phyloP scores from a whole-genome alignment of 2,329 filamentous ascomycete genomes.

The Penicillium freii region DNA sequence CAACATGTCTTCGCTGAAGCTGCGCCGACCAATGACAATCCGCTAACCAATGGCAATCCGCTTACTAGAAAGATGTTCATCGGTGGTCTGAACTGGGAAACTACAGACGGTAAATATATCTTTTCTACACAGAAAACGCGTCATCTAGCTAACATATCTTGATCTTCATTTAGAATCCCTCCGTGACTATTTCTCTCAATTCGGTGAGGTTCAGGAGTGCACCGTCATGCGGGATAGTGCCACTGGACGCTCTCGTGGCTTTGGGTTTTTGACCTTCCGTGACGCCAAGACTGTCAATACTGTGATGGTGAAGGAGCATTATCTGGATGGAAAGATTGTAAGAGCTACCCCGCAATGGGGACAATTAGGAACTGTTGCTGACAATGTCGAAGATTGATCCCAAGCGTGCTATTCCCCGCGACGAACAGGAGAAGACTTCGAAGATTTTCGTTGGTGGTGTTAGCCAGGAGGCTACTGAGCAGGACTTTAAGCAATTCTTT shows the following conservation, averaged over 20 bases:
- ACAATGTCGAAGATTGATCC: slow-evolving; percentile 75
- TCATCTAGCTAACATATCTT: neutral
- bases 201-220: slow-evolving; percentile 94
- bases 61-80: slow-evolving; percentile 95
- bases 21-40: neutral
- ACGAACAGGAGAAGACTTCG: slow-evolving; percentile 96
- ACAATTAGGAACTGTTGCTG: slow-evolving; percentile 17
- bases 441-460: slow-evolving; percentile 99
- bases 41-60: slow-evolving; percentile 22
- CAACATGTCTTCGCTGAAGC: neutral
- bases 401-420: slow-evolving; percentile 92
- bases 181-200: slow-evolving; percentile 95
- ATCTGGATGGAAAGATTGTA: slow-evolving; percentile 97
- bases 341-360: slow-evolving; percentile 37
- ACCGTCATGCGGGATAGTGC: slow-evolving; percentile 99
- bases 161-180: slow-evolving; percentile 69
- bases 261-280: slow-evolving; percentile 96
- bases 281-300: slow-evolving; percentile 98
- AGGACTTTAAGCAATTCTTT: slow-evolving; percentile 96
- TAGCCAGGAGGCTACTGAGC: slow-evolving; percentile 92
- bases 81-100: slow-evolving; percentile 98
- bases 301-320: slow-evolving; percentile 99
- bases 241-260: slow-evolving; percentile 89
- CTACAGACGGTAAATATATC: slow-evolving; percentile 79
- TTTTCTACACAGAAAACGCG: neutral